Evolutionary conservation across 1,284 basidiomycete species (phyloP).

Genomic region (Rhodotorula sp.): DNA sequence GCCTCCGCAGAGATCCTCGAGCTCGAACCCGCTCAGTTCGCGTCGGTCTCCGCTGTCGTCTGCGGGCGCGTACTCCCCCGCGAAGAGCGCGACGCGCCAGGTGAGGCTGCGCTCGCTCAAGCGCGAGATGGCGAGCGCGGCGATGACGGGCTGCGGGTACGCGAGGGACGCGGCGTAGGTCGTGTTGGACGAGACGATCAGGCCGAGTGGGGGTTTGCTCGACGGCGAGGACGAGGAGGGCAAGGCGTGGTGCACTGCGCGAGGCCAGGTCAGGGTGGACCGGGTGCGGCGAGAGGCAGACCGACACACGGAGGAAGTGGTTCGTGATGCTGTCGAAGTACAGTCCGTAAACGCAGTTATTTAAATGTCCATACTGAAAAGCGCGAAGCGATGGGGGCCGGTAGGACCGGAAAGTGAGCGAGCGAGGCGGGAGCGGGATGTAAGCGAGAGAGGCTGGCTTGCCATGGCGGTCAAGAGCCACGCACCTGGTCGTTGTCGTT

Average conservation of each 20-base stretch:
- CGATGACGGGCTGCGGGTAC: slow-evolving; percentile 29
- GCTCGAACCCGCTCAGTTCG: not conserved
- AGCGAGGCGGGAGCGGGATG: not conserved
- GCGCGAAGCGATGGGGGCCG: too few relatives aligned
- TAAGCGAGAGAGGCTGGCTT: not conserved
- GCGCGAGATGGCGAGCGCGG: slow-evolving; percentile 13
- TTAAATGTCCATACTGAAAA: too few relatives aligned
- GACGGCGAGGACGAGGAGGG: not conserved
- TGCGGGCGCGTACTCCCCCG: slow-evolving; percentile 11
- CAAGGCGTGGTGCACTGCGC: slow-evolving; percentile 3
- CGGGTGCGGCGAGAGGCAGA: not conserved
- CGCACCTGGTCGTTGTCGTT: slow-evolving; percentile 27
- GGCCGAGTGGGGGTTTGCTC: slow-evolving; percentile 9
- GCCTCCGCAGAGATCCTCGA: not conserved
- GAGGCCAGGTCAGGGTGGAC: not conserved
- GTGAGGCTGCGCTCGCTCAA: slow-evolving; percentile 6
- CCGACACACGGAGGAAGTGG: too few relatives aligned
- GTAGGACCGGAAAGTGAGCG: not conserved
- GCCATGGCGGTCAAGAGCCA: too few relatives aligned
- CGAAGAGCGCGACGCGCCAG: slow-evolving; percentile 29
- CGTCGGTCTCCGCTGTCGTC: not conserved
- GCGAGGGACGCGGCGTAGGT: slow-evolving; percentile 21
- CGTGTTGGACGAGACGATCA: slow-evolving; percentile 13
- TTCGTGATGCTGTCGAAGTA: too few relatives aligned
- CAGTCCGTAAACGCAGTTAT: too few relatives aligned